phyloP scores from a whole-genome alignment of 2,329 filamentous ascomycete genomes.

The Botrytis sinoallii region DNA sequence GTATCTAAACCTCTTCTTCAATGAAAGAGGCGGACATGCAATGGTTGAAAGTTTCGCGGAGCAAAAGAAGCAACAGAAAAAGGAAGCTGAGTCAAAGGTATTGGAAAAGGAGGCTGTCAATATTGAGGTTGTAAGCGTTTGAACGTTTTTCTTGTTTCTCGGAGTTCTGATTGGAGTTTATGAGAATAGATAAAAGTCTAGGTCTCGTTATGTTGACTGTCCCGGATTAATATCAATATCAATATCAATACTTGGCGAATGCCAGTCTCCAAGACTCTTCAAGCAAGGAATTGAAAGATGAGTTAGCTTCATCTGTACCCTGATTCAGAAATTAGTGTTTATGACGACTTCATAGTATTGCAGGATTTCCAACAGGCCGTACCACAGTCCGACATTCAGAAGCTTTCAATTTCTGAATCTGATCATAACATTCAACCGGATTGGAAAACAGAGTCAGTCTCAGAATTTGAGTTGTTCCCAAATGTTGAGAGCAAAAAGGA shows the following conservation, averaged over 20 bases:
- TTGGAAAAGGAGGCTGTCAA: neutral
- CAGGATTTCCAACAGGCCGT: neutral
- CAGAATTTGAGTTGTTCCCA: neutral
- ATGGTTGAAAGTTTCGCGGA: conserved; percentile 14
- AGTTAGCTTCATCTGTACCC: neutral
- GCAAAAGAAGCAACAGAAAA: conserved; percentile 8
- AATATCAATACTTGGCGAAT: neutral
- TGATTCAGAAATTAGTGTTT: neutral
- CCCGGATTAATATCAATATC: neutral
- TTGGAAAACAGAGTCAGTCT: neutral
- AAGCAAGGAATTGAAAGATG: neutral
- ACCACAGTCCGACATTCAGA: neutral
- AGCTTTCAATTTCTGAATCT: neutral
- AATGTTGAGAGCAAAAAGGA: neutral
- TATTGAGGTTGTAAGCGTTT: neutral
- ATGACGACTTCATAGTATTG: neutral
- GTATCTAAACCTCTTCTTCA: conserved; percentile 23
- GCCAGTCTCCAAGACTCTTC: too few relatives aligned
- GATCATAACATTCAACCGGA: neutral
- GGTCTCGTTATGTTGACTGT: neutral
- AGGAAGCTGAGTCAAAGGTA: neutral
- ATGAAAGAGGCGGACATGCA: conserved; percentile 17
- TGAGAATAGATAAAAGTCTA: neutral
- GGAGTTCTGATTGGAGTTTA: neutral
- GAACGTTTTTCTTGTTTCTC: neutral